Percentiles rank a stretch among this genome's conserved stretches.
Conservation (phyloP, 306 rosid genomes). For the Sicyos edulis region DNA sequence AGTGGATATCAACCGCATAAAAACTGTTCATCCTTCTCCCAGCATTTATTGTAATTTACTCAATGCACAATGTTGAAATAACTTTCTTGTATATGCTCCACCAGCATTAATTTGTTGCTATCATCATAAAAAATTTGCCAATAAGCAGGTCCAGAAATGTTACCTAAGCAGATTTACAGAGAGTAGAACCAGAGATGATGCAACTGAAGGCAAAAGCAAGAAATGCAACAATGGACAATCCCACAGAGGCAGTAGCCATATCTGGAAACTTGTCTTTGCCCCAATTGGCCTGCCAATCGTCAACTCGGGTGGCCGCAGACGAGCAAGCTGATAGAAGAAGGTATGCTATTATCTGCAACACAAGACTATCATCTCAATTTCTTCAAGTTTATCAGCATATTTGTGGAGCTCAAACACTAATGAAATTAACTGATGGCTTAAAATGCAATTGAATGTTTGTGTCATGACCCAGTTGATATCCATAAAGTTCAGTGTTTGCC, state of each 20-base stretch:
- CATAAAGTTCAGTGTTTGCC: background rate
- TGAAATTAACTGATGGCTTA: background rate
- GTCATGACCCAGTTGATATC: background rate
- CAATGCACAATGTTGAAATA: background rate
- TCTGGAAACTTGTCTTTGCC: constrained; percentile 72
- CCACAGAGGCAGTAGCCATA: constrained; percentile 65
- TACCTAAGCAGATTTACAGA: constrained; percentile 44
- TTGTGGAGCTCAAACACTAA: background rate
- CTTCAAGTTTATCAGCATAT: background rate
- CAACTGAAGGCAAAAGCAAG: constrained; percentile 60
- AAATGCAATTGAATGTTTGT: background rate
- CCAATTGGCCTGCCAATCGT: constrained; percentile 83
- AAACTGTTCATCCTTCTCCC: too few species aligned
- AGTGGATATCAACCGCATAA: too few species aligned
- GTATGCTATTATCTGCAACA: constrained; percentile 61
- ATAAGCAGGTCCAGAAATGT: background rate
- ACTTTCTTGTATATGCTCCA: constrained; percentile 6
- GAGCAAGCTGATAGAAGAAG: constrained; percentile 81
- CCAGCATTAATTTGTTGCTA: constrained; percentile 3
- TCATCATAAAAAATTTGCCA: background rate
- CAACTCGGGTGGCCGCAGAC: constrained; percentile 73
- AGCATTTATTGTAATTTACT: background rate
- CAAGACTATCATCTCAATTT: constrained; percentile 13
- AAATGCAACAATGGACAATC: constrained; percentile 65
- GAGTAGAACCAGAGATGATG: constrained; percentile 60